Evolutionary conservation across 164 flowering plant genomes (phyloP), one percentile per base, ranked within the genome.

Genomic region (Liriodendron chinense): DNA sequence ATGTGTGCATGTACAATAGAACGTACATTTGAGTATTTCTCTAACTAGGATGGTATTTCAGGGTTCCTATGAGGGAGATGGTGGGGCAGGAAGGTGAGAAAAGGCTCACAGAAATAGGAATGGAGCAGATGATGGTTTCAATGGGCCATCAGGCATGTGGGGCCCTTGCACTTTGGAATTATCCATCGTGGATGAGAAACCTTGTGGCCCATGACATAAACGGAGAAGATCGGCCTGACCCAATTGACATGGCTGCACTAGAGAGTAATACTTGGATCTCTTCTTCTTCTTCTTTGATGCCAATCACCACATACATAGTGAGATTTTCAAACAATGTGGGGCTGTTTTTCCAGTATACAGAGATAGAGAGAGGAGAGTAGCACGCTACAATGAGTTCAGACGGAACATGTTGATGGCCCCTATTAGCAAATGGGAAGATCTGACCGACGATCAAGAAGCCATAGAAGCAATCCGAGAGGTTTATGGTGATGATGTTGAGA

Each of bases 141-240:
- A 82, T 87, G 89, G 90, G 90, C 3, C 85, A 85, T 65, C 90
- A 87, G 70, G 68, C 86, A 68, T 74, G 86, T 79, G 91, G 91
- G 25, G 85, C 86, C 13, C 14, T 85, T 26, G 26, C 78, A 0
- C 75, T 88, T 26, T 86, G 85, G 86, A 88, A 88, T 74, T 88
- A 86, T 65, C 91, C 89, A 3, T 66, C 79, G 25, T 88, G 87
- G 86, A 82, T 85, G 84, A 86, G 91, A 66, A 76, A 86, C 76
- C 85, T 88, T 47, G 74, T 85, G 24, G 80, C 86, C 53, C 89
- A 86, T 48, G 87, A 88, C 69, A 57, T 77, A 12, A 69, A 86
- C 76, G 91, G 89, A 21, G 82, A 80, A 73, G 87, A 88, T 20
- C 80, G 86, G 78, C 77, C 83, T 3, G 82, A 85, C 16, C 85